Evolutionary conservation across 192 early-diverging fungal species (phyloP), one percentile per base, ranked within the genome.

Genomic region (Chytriomyces sp.): DNA sequence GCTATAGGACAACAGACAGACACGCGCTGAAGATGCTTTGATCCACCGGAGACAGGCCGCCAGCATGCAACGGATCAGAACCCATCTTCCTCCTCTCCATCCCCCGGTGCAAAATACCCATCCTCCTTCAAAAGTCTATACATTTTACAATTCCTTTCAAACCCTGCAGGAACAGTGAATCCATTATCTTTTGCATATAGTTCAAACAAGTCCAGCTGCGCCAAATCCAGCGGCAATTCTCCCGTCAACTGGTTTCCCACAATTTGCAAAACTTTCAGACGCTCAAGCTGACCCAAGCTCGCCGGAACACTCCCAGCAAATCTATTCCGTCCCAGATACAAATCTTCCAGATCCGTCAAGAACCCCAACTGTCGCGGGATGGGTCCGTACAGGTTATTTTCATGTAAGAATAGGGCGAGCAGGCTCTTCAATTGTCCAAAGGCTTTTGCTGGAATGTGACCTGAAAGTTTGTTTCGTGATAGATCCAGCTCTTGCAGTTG

Each of bases 351-450:
- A n/a, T 57, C 16, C 20, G 16, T 57, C 20, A 57, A 57, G 20
- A n/a, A n/a, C 1, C 53, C 53, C 16, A 57, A 20, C 20, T 57
- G 53, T 57, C 53, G 53, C 53, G 53, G 53, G 13, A 57, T 20
- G 13, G 63, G 20, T 23, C 63, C 66, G 46, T 35, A 67, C 43
- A 67, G 28, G 46, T 67, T 13, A 67, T 67, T 67, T 10, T 67
- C 66, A 11, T 35, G 13, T 16, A 67, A 45, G 45, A 67, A 35
- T 13, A 67, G 45, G 10, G 66, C 26, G 16, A n/a, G 11, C 16
- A 67, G 66, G 66, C 2, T 67, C 3, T 13, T 67, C 28, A 45
- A 67, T 13, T 35, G 66, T 24, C 8, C 13, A 10, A 46, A 67
- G 45, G 24, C 28, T 67, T 16, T 28, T 16, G 66, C 16, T 13